These are phyloP conservation scores for Ganoderma leucocontextum DNA, from an alignment of 1,284 basidiomycete species.

Conservation along the genomic window DNA sequence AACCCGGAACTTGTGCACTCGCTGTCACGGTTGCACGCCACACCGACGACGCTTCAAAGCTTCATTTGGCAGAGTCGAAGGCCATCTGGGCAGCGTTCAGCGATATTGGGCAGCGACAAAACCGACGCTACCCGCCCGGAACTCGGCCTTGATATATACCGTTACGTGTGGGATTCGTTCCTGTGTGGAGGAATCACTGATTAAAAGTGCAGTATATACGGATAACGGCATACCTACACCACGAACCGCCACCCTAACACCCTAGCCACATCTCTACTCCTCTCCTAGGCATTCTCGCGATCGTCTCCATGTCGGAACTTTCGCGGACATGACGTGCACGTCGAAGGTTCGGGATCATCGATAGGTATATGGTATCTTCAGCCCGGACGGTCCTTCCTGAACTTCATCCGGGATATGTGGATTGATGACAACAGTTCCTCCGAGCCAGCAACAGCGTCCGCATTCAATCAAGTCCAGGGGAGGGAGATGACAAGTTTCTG, in stretches of 20 bases:
- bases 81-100: background rate
- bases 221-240: conserved; percentile 1
- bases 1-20: too few species aligned
- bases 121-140: background rate
- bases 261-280: conserved; percentile 13
- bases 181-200: background rate
- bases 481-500: conserved; percentile 22
- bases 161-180: background rate
- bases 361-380: conserved; percentile 12
- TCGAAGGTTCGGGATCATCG: conserved; percentile 9
- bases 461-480: conserved; percentile 13
- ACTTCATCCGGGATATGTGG: conserved; percentile 28
- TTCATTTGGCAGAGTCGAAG: too few species aligned
- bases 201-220: background rate
- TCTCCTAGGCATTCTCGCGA: background rate
- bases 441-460: conserved; percentile 25
- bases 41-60: too few species aligned
- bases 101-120: background rate
- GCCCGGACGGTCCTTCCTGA: conserved; percentile 11
- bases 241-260: conserved; percentile 17
- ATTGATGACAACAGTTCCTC: conserved; percentile 23
- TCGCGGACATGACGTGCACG: conserved; percentile 10
- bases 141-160: background rate
- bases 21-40: too few species aligned
- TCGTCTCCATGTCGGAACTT: conserved; percentile 8